Evolutionary conservation across 106 monocot genomes (phyloP).

Genomic region (Alisma plantagoaquatica): DNA sequence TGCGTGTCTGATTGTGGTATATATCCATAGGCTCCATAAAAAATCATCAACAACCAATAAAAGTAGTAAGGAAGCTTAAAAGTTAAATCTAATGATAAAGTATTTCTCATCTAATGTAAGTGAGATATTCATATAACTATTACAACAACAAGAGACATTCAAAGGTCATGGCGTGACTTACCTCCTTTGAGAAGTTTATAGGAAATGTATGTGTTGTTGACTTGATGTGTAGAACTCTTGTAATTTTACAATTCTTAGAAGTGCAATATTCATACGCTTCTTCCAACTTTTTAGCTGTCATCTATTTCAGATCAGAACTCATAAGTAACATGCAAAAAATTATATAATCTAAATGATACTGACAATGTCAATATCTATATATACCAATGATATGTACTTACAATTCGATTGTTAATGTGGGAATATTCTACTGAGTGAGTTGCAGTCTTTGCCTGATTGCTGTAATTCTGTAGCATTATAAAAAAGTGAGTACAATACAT

Average conservation of each 20-base stretch:
- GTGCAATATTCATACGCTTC: conserved; percentile 67
- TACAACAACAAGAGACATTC: no score
- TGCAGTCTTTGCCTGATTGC: conserved; percentile 8
- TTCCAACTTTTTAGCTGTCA: conserved; percentile 71
- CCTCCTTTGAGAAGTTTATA: conserved; percentile 84
- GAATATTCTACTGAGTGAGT: conserved; percentile 18
- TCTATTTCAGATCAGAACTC: conserved; percentile 35
- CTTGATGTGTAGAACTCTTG: conserved; percentile 34
- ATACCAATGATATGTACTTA: conserved; percentile 14
- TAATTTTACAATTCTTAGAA: conserved; percentile 48
- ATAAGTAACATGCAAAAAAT: neutral
- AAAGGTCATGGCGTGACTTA: no score
- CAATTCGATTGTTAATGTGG: conserved; percentile 26
- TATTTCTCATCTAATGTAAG: no score
- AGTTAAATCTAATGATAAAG: no score
- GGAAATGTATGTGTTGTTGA: conserved; percentile 58
- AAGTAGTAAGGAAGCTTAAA: no score
- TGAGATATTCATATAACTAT: no score
- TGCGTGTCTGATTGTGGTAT: conserved; percentile 70
- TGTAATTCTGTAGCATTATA: conserved; percentile 36
- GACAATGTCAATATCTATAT: no score
- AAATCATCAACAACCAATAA: no score
- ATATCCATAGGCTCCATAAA: no score
- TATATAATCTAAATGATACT: neutral
- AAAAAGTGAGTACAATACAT: no score